Evolutionary conservation across 805 yeast species (phyloP).

Genomic region (Pichia nakasei): DNA sequence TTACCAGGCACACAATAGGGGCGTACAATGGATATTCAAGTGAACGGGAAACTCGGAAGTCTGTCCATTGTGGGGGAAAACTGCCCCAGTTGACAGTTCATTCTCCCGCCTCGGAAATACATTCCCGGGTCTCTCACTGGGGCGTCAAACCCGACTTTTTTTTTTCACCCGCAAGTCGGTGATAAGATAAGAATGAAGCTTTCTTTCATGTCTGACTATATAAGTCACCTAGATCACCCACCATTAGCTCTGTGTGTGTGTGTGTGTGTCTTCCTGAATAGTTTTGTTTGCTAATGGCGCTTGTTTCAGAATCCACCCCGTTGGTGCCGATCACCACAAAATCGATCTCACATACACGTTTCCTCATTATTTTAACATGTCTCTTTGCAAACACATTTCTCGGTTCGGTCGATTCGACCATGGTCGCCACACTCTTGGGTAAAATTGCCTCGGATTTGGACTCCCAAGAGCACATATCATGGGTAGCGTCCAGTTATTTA

Average conservation of each 20-base stretch:
- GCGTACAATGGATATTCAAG: too few species aligned
- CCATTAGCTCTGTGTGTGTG: too few species aligned
- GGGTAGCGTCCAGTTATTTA: slow-evolving; percentile 37
- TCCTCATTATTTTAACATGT: slow-evolving; percentile 12
- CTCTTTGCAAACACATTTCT: slow-evolving; percentile 27
- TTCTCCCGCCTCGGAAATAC: neutral
- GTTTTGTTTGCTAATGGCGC: neutral
- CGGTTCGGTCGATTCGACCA: slow-evolving; percentile 46
- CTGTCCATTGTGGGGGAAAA: too few species aligned
- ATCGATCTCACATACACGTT: neutral
- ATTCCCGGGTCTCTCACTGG: neutral
- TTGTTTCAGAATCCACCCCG: slow-evolving; percentile 6
- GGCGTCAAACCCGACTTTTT: neutral
- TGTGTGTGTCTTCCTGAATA: too few species aligned
- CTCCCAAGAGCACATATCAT: slow-evolving; percentile 33
- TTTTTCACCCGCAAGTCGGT: neutral
- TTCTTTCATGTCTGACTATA: too few species aligned
- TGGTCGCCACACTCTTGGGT: slow-evolving; percentile 44
- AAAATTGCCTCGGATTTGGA: slow-evolving; percentile 44
- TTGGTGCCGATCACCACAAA: neutral
- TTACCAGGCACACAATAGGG: too few species aligned
- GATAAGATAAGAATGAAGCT: neutral
- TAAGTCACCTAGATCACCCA: too few species aligned
- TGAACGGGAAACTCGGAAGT: too few species aligned
- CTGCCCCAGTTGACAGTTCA: too few species aligned